Conservation (phyloP, 805 yeast species). For the Scheffersomyces stipitis region DNA sequence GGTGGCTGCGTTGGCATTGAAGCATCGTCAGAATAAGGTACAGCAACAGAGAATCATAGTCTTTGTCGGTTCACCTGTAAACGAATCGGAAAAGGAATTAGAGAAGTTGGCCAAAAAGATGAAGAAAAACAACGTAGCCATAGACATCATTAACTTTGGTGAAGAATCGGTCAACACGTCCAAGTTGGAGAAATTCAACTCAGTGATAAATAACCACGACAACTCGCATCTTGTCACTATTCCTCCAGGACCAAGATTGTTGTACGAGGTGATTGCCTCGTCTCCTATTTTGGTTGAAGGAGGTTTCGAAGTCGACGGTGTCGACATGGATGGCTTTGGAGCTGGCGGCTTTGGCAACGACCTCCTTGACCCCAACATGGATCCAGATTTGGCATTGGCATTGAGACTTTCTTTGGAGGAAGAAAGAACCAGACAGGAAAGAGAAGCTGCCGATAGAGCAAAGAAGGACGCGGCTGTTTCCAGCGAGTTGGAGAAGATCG, state of each 20-base stretch:
- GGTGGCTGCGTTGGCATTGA: constrained; percentile 87
- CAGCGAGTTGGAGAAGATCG: constrained; percentile 32
- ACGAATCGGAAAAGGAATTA: constrained; percentile 66
- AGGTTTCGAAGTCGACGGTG: constrained; percentile 52
- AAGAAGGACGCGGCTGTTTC: constrained; percentile 15
- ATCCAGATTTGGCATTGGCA: constrained; percentile 96
- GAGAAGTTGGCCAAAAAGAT: constrained; percentile 84
- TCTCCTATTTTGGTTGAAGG: constrained; percentile 73
- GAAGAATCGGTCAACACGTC: constrained; percentile 77
- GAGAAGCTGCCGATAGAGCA: constrained; percentile 49
- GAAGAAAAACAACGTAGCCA: constrained; percentile 89
- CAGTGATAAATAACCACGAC: constrained; percentile 72
- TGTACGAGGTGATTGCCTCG: constrained; percentile 77
- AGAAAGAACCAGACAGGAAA: constrained; percentile 87
- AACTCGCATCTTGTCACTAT: constrained; percentile 81
- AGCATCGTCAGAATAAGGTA: constrained; percentile 92
- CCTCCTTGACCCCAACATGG: constrained; percentile 77
- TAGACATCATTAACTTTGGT: constrained; percentile 90
- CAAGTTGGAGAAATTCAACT: constrained; percentile 75
- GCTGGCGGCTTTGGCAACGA: constrained; percentile 33
- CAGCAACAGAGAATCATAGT: constrained; percentile 88
- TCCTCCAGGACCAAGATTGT: constrained; percentile 82
- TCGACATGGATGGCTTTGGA: constrained; percentile 43
- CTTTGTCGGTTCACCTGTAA: constrained; percentile 86
- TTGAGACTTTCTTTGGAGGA: constrained; percentile 92